phyloP scores from a whole-genome alignment of 2,329 filamentous ascomycete genomes.

The Microdochium bolleyi region DNA sequence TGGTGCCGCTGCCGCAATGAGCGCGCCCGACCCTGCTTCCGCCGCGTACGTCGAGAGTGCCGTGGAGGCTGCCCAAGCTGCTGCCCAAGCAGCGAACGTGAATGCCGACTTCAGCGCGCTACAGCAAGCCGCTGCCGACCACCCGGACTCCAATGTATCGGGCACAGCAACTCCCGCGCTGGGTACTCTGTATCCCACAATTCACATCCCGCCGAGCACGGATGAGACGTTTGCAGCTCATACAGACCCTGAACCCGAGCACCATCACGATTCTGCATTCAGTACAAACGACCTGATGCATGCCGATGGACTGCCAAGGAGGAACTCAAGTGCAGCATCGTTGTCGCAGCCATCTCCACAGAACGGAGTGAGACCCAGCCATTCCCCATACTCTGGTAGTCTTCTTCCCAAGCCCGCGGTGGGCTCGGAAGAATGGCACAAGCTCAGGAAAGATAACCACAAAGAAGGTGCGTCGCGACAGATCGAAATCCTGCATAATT shows the following conservation, averaged over 20 bases:
- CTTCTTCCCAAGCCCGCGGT: constrained; percentile 69
- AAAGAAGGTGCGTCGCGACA: constrained; percentile 70
- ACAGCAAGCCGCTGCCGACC: constrained; percentile 41
- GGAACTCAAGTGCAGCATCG: constrained; percentile 17
- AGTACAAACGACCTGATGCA: constrained; percentile 25
- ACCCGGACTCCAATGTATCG: constrained; percentile 43
- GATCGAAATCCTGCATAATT: neutral
- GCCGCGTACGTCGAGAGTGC: constrained; percentile 47
- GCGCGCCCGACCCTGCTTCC: constrained; percentile 29
- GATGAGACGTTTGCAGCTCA: constrained; percentile 55
- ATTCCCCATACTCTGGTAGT: constrained; percentile 28
- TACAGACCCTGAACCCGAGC: constrained; percentile 26
- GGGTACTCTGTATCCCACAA: constrained; percentile 48
- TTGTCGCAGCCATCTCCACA: constrained; percentile 17
- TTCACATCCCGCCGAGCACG: constrained; percentile 49
- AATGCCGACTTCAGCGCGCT: constrained; percentile 49
- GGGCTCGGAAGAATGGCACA: constrained; percentile 98
- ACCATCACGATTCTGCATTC: constrained; percentile 24
- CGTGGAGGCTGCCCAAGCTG: constrained; percentile 36
- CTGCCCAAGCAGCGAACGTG: constrained; percentile 27
- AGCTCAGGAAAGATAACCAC: constrained; percentile 93
- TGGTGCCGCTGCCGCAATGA: constrained; percentile 34
- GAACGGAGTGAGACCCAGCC: constrained; percentile 29
- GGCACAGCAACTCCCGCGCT: constrained; percentile 53
- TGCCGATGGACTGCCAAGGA: constrained; percentile 21